Evolutionary conservation across 148 eudicot genomes (phyloP), one percentile per base, ranked within the genome.

Genomic region (Salicornia ramosissima): DNA sequence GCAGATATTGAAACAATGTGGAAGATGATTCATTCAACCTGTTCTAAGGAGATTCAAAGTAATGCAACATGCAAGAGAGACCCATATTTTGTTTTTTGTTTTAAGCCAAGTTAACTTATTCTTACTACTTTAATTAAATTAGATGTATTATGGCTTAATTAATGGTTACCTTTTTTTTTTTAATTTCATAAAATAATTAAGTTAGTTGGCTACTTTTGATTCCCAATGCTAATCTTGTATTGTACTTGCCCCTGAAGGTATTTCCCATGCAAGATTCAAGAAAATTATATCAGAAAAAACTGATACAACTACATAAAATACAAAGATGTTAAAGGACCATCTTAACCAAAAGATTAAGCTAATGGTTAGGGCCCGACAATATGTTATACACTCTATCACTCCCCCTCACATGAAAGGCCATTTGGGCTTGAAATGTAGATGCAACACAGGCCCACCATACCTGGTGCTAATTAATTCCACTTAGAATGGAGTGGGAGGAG

Each of bases 1-100:
- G 73, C 54, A 65, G 94, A 88, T 64, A 83, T 86, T 61, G 78
- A 86, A 57, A 88, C 85, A 21, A 88, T 88, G 94, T 88, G 94
- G 94, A 78, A 83, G 79, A 86, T 86, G 74, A 76, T 88, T 60
- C 87, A 88, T 42, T 79, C 93, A 7, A 36, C 49, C 16, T 59
- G 72, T 67, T 51, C 72, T 2, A 50, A 51, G 50, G 63, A 77
- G 22, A 51, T 10, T 66, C 36, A 19, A 11, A 39, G 46, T 15
- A 36, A 33, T 1, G 46, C 13, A 14, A 67, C 39, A 18, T 55
- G 75, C 57, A 78, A 65, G 42, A 72, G 73, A 75, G 64, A 68
- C 71, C 55, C 46, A 39, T 57, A 72, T 7, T 71, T 78, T 55
- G 62, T 76, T 24, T 74, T 79, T 61, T 75, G 79, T 55, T 82